Base-by-base conservation (phyloP, 139 green algal species). In the Haematococcus sp. region DNA sequence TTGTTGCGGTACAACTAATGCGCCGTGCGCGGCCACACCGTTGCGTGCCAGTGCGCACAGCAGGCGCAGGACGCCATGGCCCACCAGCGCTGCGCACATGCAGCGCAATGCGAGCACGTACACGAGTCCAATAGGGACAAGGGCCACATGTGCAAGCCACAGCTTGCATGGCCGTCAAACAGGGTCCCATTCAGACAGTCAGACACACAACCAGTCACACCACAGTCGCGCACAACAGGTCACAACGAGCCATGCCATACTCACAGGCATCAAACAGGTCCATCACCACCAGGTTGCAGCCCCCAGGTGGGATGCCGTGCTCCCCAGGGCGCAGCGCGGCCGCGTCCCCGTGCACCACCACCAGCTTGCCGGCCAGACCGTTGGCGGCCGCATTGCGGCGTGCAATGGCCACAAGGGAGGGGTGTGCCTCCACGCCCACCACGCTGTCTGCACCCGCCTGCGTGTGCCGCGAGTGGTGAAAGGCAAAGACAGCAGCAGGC, bases 221-320 rank as follows among this genome's bases (percentile, higher is more conserved):
- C 40, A 49, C 15, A 4, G n/a, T 32, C 22, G 9, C 54, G 7
- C 54, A 61, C 22, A 28, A 13, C 5, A 13, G 11, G 4, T 28
- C 54, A 32, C 7, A 35, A 76, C 4, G 49, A 23, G 66, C n/a
- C 15, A 31, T 31, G 66, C n/a, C 15, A 31, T 9, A 68, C 77
- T 59, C 20, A 86, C 87, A 84, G 35, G 81, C 71, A 25, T 93
- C 88, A 63, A 93, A 92, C 22, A 93, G 22, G 72, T 92, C 85
- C 2, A 84, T 71, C 2, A 94, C 76, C 15, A 92, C 80, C 11
- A 96, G 2, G 71, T 95, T 92, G 32, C 69, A 78, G 0, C 91
- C 91, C 19, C 84, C 66, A 19, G 63, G 58, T 30, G 84, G 77
- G 59, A 92, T 11, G 11, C 40, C 78, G 15, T 92, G 80, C 44